Evolutionary conservation across 495 filamentous ascomycete species (phyloP), one percentile per base, ranked within the genome.

Genomic region (Alectoria sarmentosa): DNA sequence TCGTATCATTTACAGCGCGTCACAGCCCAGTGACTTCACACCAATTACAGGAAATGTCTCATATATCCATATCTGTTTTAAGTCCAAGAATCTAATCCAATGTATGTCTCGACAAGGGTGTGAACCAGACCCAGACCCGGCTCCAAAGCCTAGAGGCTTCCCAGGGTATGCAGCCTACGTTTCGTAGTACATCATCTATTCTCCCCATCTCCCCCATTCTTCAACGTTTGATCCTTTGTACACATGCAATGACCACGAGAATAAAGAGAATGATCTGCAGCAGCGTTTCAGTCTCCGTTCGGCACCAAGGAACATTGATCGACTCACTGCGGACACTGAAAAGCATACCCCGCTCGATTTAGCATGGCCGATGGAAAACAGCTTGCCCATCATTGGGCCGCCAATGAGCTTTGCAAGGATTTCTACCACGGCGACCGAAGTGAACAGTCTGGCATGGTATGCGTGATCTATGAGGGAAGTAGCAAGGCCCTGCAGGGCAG

Each of bases 381-480:
- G 42, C 46, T 28, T 38, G 39, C 42, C 57, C 61, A 65, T 67
- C 54, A 65, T 34, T 3, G 67, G 67, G 1, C 65, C 67, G 21
- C 67, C 65, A 3, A 67, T 17, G 32, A 67, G 58, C 52, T 69
- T 67, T 15, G 65, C 67, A n/a, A 67, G 38, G 10, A 63, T 67
- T 39, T 69, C 67, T 2, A 69, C 37, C 21, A 69, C 67, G 11
- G 67, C 65, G 14, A 67, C 58, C 15, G 65, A 64, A 26, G 65
- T 69, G 41, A 69, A 67, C 13, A 67, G 39, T 36, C 67, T 44
- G 17, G 65, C 67, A n/a, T 67, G 67, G 23, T 61, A 55, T 3
- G 57, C 28, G 30, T 39, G 46, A 5, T 63, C 65, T 14, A 69
- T 65, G 36, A 67, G 48, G 23, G 56, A 64, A 13, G 65, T 69